These are phyloP conservation scores for Leishmania guyanensis DNA, from an alignment of 208 protist species.

Conservation along the genomic window DNA sequence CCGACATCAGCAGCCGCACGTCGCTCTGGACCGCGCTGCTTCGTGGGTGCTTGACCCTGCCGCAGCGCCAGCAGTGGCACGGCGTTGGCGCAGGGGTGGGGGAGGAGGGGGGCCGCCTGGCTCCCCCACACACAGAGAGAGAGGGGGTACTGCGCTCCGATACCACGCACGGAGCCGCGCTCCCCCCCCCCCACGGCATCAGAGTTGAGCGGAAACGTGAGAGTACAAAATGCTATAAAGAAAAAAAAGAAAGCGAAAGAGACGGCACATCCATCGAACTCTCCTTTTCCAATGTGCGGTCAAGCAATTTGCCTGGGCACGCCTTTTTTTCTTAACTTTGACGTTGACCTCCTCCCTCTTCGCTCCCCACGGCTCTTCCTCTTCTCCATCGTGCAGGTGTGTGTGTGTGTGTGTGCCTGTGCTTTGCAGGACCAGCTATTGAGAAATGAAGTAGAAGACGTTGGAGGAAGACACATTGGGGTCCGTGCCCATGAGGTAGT, in stretches of 20 bases:
- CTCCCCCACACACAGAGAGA: neutral
- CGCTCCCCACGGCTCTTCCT: neutral
- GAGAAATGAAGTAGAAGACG: constrained; percentile 22
- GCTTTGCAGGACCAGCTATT: neutral
- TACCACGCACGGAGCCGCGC: neutral
- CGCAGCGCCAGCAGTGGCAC: neutral
- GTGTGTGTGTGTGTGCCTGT: neutral
- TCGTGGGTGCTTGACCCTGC: neutral
- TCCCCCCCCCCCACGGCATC: neutral
- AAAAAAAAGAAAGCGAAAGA: constrained; percentile 18
- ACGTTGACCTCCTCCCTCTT: neutral
- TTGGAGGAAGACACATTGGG: constrained; percentile 19
- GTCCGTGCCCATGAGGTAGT: constrained; percentile 20
- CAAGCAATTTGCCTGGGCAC: neutral
- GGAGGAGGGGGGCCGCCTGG: neutral
- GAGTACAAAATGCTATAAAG: constrained; percentile 2
- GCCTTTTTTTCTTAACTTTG: constrained; percentile 1
- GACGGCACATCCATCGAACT: neutral
- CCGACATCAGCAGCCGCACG: neutral
- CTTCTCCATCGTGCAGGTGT: too few species aligned
- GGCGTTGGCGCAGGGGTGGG: neutral
- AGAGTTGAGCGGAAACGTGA: neutral
- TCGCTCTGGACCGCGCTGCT: neutral
- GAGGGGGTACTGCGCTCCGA: neutral
- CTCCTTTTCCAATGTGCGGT: constrained; percentile 1